Evolutionary conservation across 805 yeast species (phyloP).

Genomic region (Kodamaea neixiangensis): DNA sequence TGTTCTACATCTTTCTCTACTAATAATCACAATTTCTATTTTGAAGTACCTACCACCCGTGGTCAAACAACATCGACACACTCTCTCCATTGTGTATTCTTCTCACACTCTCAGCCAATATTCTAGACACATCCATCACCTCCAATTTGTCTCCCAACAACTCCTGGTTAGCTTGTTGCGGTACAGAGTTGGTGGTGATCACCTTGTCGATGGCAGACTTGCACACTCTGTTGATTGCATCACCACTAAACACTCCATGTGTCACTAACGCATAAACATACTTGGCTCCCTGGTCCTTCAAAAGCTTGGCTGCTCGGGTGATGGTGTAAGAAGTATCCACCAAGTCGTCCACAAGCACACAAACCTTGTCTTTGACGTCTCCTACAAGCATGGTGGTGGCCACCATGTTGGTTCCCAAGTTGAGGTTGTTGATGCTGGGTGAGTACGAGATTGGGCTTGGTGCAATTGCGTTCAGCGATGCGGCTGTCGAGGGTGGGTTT

Average conservation of each 20-base stretch:
- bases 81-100: constrained; percentile 97
- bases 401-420: constrained; percentile 32
- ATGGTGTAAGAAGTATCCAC: constrained; percentile 93
- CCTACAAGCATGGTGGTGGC: constrained; percentile 97
- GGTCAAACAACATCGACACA: constrained; percentile 90
- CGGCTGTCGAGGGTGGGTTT: constrained; percentile 30
- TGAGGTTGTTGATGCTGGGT: constrained; percentile 14
- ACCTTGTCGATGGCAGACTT: constrained; percentile 76
- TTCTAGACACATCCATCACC: constrained; percentile 82
- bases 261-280: constrained; percentile 86
- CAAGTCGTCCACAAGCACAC: constrained; percentile 90
- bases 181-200: constrained; percentile 88
- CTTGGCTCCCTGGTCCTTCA: constrained; percentile 91
- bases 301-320: constrained; percentile 85
- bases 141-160: constrained; percentile 61
- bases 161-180: constrained; percentile 65
- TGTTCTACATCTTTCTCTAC: background rate
- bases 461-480: constrained; percentile 14
- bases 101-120: constrained; percentile 93
- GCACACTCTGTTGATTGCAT: constrained; percentile 72
- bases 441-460: constrained; percentile 10
- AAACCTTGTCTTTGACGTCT: constrained; percentile 81
- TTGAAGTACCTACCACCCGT: constrained; percentile 50
- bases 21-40: no score
- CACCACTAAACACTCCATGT: constrained; percentile 92